Conservation (phyloP, 2,329 filamentous ascomycete genomes). For the Penicillium concentricum region DNA sequence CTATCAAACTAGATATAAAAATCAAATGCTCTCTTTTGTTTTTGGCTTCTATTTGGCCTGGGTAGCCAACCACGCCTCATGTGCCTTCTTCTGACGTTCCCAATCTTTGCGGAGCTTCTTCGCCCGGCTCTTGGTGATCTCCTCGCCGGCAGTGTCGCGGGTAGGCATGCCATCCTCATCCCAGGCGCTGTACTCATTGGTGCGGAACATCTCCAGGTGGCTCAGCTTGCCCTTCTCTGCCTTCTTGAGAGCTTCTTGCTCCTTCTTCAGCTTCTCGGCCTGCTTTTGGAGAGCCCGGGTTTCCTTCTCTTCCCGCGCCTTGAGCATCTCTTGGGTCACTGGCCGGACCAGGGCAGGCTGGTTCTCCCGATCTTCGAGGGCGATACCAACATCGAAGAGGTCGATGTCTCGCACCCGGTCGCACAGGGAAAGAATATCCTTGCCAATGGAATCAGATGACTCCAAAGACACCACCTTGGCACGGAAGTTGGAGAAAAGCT, state of each 20-base stretch:
- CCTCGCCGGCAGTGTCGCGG: slow-evolving; percentile 72
- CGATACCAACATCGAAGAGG: slow-evolving; percentile 78
- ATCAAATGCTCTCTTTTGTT: slow-evolving; percentile 6
- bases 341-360: slow-evolving; percentile 72
- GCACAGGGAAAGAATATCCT: slow-evolving; percentile 72
- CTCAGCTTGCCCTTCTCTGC: slow-evolving; percentile 58
- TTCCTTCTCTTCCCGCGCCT: slow-evolving; percentile 56
- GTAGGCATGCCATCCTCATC: slow-evolving; percentile 79
- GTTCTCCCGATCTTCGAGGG: slow-evolving; percentile 75
- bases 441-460: slow-evolving; percentile 57
- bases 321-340: slow-evolving; percentile 58
- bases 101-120: slow-evolving; percentile 89
- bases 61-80: slow-evolving; percentile 26
- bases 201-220: slow-evolving; percentile 58
- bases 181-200: slow-evolving; percentile 70
- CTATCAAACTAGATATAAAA: slow-evolving; percentile 1
- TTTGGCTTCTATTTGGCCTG: slow-evolving; percentile 21
- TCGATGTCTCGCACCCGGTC: slow-evolving; percentile 78
- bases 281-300: slow-evolving; percentile 47
- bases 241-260: slow-evolving; percentile 53
- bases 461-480: slow-evolving; percentile 39
- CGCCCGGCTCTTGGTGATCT: slow-evolving; percentile 72
- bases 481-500: slow-evolving; percentile 47
- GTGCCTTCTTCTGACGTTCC: slow-evolving; percentile 79
- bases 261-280: slow-evolving; percentile 59